Base-by-base conservation (phyloP, 306 rosid genomes). In the Cicer arietinum region DNA sequence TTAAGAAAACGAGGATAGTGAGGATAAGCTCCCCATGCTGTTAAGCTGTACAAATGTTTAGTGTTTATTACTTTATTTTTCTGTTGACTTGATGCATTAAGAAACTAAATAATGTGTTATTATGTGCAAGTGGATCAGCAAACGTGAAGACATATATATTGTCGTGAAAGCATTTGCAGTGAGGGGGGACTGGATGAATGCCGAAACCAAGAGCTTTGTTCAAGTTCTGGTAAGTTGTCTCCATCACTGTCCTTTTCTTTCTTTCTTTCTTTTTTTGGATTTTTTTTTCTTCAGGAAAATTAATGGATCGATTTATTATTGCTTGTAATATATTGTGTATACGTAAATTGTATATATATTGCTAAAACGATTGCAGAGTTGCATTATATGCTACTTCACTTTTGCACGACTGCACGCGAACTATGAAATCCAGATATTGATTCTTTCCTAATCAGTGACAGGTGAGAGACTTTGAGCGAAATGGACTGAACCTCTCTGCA, bases 391-490 rank as follows among this genome's bases (percentile, higher is more conserved):
- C 51, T 56, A 80, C n/a, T 76, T 69, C 69, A 69, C 37, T 74
- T 58, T 66, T 74, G 48, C 64, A 54, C 66, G 22, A 57, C 66
- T 74, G 48, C 60, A 54, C 61, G 22, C 51, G 46, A 63, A 48
- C 48, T 44, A 67, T 60, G 60, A 80, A 74, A 86, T 78, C 75
- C 76, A 67, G 85, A 80, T 85, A 63, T 85, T 94, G 91, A 94
- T 94, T 88, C 81, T 88, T 82, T 84, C 85, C 83, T 62, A 76
- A 89, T 85, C 96, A 92, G 96, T 94, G 97, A 94, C 99, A 94
- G 99, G 88, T 94, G 80, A 86, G 92, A 85, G 97, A 94, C 84
- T 90, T 89, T 80, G 97, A 94, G 84, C 92, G 84, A 60, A 90
- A 90, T 89, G 99, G 99, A 43, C 81, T 94, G 86, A 90, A 90